Evolutionary conservation across 805 yeast genomes (phyloP).

Genomic region (Cyberlindnera amylophila): DNA sequence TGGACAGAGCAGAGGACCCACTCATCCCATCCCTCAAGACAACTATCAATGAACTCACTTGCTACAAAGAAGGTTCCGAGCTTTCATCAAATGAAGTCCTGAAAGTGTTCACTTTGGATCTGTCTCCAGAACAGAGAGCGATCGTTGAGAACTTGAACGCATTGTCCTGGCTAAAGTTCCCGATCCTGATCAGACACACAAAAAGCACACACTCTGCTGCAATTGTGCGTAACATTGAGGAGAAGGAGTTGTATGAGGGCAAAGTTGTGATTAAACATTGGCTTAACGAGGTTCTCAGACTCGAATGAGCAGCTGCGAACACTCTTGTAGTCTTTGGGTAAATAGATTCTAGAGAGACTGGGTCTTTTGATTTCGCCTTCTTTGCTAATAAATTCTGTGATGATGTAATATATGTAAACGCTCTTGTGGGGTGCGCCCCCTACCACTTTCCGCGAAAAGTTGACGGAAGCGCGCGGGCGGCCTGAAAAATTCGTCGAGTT

Average conservation of each 20-base stretch:
- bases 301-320: conserved; percentile 1
- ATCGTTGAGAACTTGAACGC: conserved; percentile 57
- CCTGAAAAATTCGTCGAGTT: too few relatives aligned
- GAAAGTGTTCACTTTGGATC: conserved; percentile 30
- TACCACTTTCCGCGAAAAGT: too few relatives aligned
- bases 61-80: conserved; percentile 3
- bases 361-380: too few relatives aligned
- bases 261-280: conserved; percentile 63
- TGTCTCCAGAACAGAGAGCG: conserved; percentile 41
- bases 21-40: conserved; percentile 8
- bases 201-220: conserved; percentile 78
- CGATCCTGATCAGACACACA: conserved; percentile 63
- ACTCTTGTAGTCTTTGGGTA: neutral
- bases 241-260: conserved; percentile 64
- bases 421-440: too few relatives aligned
- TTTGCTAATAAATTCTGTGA: too few relatives aligned
- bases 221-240: conserved; percentile 57
- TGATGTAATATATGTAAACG: too few relatives aligned
- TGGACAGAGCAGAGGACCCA: neutral
- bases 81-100: conserved; percentile 12
- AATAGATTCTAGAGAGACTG: too few relatives aligned
- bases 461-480: too few relatives aligned
- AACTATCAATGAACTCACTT: conserved; percentile 29
- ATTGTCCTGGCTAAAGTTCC: conserved; percentile 65
- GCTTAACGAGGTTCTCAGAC: conserved; percentile 40